These are phyloP conservation scores for Babesia bigemina DNA, from an alignment of 169 alveolate species.

Conservation along the genomic window DNA sequence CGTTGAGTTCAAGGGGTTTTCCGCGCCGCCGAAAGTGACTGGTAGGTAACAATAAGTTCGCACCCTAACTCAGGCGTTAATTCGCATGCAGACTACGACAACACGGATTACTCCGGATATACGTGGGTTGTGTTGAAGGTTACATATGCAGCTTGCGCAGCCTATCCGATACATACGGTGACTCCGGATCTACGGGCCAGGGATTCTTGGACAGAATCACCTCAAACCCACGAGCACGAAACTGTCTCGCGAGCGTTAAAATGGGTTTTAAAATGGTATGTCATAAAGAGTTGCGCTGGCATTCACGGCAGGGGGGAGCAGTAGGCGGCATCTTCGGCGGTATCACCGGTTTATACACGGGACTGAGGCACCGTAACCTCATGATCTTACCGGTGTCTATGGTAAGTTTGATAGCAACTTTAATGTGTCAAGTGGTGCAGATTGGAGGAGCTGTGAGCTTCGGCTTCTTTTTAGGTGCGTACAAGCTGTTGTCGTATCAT, in stretches of 20 bases:
- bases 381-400: slow-evolving; percentile 84
- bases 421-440: slow-evolving; percentile 10
- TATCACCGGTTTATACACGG: slow-evolving; percentile 85
- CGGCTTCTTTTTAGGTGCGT: slow-evolving; percentile 81
- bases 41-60: slow-evolving; percentile 10
- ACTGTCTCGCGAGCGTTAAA: slow-evolving; percentile 85
- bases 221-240: slow-evolving; percentile 79
- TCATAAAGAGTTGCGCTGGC: background rate
- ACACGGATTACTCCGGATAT: slow-evolving; percentile 55
- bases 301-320: slow-evolving; percentile 80
- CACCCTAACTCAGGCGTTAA: too few relatives aligned
- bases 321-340: slow-evolving; percentile 91
- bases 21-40: slow-evolving; percentile 64
- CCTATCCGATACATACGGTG: slow-evolving; percentile 33
- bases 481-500: background rate
- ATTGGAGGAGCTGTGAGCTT: slow-evolving; percentile 87
- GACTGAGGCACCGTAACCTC: slow-evolving; percentile 79
- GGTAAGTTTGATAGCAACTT: slow-evolving; percentile 43
- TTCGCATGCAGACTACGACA: slow-evolving; percentile 20
- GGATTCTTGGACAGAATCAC: slow-evolving; percentile 56
- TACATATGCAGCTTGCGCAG: slow-evolving; percentile 1
- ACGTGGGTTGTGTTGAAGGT: slow-evolving; percentile 19
- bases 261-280: slow-evolving; percentile 88
- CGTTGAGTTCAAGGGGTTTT: slow-evolving; percentile 53
- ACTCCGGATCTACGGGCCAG: slow-evolving; percentile 42